These are phyloP conservation scores for Saccharum officinarum DNA, from an alignment of 176 grass and related monocot species.

Conservation along the genomic window DNA sequence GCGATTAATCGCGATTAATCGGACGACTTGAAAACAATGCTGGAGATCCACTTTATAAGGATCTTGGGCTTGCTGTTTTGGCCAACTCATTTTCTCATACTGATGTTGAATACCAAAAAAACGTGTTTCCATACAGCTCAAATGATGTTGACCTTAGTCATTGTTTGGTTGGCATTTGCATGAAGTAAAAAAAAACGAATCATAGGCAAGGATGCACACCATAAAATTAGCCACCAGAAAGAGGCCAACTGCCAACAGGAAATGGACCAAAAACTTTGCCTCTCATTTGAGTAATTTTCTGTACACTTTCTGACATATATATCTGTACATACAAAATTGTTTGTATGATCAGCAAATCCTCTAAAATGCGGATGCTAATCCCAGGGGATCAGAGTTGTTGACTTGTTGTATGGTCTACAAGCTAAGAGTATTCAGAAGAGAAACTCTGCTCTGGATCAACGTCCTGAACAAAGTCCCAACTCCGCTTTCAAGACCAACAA, in stretches of 20 bases:
- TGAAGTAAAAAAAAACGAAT: no score
- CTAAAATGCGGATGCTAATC: conserved; percentile 40
- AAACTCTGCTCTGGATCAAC: conserved; percentile 23
- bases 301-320: background rate
- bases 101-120: no score
- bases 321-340: background rate
- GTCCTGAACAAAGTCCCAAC: conserved; percentile 15
- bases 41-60: no score
- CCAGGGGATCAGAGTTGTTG: background rate
- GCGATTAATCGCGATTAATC: no score
- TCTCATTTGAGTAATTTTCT: background rate
- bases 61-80: no score
- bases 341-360: conserved; percentile 28
- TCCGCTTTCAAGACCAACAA: conserved; percentile 20
- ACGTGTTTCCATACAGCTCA: background rate
- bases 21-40: no score
- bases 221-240: background rate
- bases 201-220: background rate
- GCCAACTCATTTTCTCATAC: no score
- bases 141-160: background rate
- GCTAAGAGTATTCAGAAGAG: background rate
- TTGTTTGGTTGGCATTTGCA: no score
- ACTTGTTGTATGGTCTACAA: background rate
- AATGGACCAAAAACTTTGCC: conserved; percentile 2
- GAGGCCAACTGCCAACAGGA: background rate